Evolutionary conservation across 768 basidiomycete genomes (phyloP), one percentile per base, ranked within the genome.

Genomic region (Calocybe indica): DNA sequence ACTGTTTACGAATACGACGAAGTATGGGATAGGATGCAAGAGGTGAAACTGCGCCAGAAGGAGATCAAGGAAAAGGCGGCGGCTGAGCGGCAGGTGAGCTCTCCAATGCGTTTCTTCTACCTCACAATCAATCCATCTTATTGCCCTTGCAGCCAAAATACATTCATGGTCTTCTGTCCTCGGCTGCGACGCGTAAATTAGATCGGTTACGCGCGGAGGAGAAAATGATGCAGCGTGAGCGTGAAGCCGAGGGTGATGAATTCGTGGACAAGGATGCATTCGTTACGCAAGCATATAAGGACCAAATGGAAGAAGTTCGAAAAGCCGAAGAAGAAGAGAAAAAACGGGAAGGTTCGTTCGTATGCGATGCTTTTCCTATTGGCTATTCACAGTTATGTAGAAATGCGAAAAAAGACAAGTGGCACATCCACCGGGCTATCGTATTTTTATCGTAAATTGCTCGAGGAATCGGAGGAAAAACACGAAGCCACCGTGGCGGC

Each of bases 251-350:
- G 67, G 96, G 96, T 0, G 93, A 93, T 52, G 79, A 92, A 62
- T 99, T 91, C 62, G 76, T 76, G 48, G 96, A 91, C 70, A 98
- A 94, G 71, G 96, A 97, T 46, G 75, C 83, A n/a, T 99, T 98
- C 58, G 95, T 98, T 43, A 99, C 96, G 0, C 90, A 92, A 58
- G 92, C 91, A 15, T 99, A 99, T 70, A 93, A 92, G 63, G 87
- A 90, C 42, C 96, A 98, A 66, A 88, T 96, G 83, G 93, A 82
- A 41, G 89, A 94, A 66, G 82, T 97, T 5, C 75, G 91, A 48
- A 77, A 68, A 59, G 92, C 93, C 0, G 96, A 98, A 61, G 92
- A 92, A 60, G 95, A 98, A 58, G 96, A 98, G 65, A 86, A 75
- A 66, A 66, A 72, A 57, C 75, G 85, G 54, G 95, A 98, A 68